Evolutionary conservation across 1,139 yeast genomes (phyloP), one percentile per base, ranked within the genome.

Genomic region (Pichia sp.): DNA sequence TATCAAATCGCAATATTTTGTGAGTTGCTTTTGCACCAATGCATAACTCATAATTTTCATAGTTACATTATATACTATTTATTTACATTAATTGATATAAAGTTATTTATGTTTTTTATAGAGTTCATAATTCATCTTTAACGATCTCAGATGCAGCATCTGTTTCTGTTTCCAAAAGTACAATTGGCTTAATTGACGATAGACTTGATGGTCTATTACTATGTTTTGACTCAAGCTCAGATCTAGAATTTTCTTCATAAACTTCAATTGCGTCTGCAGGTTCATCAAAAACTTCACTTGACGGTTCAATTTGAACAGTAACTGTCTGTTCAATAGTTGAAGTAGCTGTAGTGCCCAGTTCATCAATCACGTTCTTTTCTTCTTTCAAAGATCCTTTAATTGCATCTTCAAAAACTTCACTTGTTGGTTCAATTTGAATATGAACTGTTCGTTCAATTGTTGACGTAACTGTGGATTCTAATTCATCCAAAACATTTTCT

Each of bases 261-360:
- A 16, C 10, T 22, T 39, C 13, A 22, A 14, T 9, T 6, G 29
- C 53, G 9, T 41, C 48, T 3, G 13, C 16, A 19, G 48, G 44
- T 34, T 45, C 27, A 10, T 44, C 42, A 30, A 34, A 46, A 19
- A 44, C 34, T 5, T 33, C 29, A 14, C n/a, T 43, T 28, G 38
- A 31, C 27, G 56, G 56, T 18, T 54, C 57, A 29, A 54, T 44
- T 18, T 51, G 52, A n/a, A 34, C 19, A n/a, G 7, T 3, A n/a
- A n/a, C 19, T 14, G 34, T n/a, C n/a, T 34, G 38, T 34, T n/a
- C 19, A 14, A 6, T 36, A 5, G n/a, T 28, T 16, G 28, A 22
- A 13, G 31, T 33, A 28, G 10, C 16, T 5, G 31, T 16, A 27
- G 27, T 19, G 16, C 22, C 13, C 14, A 39, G 19, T 42, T 41